Conservation (phyloP, 208 protist genomes). For the Acanthamoeba royreba region DNA sequence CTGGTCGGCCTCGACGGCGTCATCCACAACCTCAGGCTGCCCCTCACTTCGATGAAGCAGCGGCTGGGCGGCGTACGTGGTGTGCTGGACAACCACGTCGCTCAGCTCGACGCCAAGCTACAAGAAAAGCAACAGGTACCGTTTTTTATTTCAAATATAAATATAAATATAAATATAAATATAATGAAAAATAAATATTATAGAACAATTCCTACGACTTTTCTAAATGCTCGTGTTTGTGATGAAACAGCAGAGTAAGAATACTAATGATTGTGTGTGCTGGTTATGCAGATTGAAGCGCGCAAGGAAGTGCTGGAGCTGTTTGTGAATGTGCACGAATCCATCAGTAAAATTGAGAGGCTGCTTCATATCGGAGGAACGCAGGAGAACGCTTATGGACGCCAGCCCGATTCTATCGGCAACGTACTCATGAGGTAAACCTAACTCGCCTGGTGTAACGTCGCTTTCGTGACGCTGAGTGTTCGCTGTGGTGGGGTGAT, state of each 20-base stretch:
- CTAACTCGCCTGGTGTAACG: neutral
- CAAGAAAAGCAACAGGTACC: neutral
- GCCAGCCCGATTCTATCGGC: neutral
- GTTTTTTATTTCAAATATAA: neutral
- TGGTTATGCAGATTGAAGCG: neutral
- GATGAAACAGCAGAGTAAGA: too few relatives aligned
- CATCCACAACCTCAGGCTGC: neutral
- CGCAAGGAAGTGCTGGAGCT: constrained; percentile 32
- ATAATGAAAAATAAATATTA: too few relatives aligned
- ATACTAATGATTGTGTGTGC: too few relatives aligned
- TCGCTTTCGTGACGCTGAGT: too few relatives aligned
- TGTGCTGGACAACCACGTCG: neutral
- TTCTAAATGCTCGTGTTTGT: too few relatives aligned
- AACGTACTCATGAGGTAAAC: neutral
- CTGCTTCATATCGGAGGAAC: neutral
- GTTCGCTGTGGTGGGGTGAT: too few relatives aligned
- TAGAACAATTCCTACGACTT: too few relatives aligned
- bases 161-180: too few relatives aligned
- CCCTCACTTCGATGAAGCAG: constrained; percentile 11
- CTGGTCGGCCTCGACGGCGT: constrained; percentile 13
- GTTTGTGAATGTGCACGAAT: constrained; percentile 31
- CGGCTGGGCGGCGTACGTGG: neutral
- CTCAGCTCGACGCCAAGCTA: constrained; percentile 2
- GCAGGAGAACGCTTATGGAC: neutral
- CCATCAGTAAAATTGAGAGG: constrained; percentile 37